Percentiles rank a stretch among this genome's conserved stretches.
Conservation (phyloP, 2,329 filamentous ascomycete genomes). For the Aspergillus ustus region DNA sequence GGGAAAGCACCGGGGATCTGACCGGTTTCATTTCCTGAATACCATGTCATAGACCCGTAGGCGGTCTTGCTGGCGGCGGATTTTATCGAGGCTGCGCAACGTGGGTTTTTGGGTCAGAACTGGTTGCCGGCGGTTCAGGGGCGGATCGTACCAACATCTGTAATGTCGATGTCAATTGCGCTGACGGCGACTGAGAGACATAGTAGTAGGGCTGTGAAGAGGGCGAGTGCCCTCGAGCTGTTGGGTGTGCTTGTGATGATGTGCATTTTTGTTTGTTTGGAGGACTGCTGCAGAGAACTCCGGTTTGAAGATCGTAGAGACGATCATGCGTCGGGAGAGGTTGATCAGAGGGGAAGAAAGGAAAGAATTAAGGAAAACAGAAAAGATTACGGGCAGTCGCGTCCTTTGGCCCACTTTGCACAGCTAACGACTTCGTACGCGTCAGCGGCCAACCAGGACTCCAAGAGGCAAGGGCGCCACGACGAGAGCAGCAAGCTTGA, state of each 20-base stretch:
- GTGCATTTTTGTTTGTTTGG: background rate
- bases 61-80: constrained; percentile 48
- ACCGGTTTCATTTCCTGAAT: constrained; percentile 57
- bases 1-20: constrained; percentile 61
- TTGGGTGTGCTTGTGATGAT: background rate
- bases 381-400: background rate
- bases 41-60: constrained; percentile 57
- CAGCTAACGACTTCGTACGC: background rate
- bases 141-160: background rate
- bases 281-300: background rate
- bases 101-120: background rate
- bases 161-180: background rate
- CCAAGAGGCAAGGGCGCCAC: no score
- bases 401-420: background rate
- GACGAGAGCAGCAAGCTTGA: background rate
- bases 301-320: background rate
- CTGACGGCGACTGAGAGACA: background rate
- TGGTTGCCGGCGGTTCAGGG: background rate
- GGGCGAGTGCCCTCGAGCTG: background rate
- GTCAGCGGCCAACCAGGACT: background rate
- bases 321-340: background rate
- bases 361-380: background rate
- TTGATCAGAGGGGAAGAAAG: background rate
- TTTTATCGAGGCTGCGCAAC: constrained; percentile 43
- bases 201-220: background rate